Conservation (phyloP, 495 filamentous ascomycete species). For the Talaromyces ruber region DNA sequence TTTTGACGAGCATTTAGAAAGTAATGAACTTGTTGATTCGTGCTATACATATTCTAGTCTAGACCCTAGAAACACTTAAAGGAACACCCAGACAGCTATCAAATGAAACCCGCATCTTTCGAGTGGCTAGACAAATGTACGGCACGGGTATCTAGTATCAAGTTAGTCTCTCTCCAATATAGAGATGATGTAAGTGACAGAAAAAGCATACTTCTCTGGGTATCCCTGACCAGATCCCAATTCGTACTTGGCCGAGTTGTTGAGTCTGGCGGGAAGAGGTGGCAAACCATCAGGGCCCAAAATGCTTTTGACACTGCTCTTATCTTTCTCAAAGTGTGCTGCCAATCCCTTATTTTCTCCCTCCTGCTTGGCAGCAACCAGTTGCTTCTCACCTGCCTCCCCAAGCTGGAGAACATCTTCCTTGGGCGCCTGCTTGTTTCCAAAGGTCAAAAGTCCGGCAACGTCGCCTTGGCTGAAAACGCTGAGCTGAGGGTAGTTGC, state of each 20-base stretch:
- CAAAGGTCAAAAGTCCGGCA: constrained; percentile 76
- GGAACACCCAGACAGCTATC: not conserved
- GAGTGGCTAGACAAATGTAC: constrained; percentile 35
- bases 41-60: not conserved
- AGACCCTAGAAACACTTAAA: not conserved
- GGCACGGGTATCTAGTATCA: constrained; percentile 40
- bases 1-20: not conserved
- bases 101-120: not conserved
- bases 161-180: not conserved
- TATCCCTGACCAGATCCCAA: constrained; percentile 38
- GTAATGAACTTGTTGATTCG: not conserved
- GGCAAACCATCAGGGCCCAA: constrained; percentile 70
- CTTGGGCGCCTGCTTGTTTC: constrained; percentile 71
- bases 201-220: constrained; percentile 37
- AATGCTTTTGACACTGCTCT: constrained; percentile 50
- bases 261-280: constrained; percentile 66
- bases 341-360: constrained; percentile 63
- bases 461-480: constrained; percentile 78
- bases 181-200: not conserved
- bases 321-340: constrained; percentile 62
- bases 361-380: constrained; percentile 72
- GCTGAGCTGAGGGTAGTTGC: constrained; percentile 76
- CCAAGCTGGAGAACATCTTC: constrained; percentile 70
- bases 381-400: constrained; percentile 70
- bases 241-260: constrained; percentile 34